A percentile compares a stretch with the other conserved stretches of the same genome.
Conservation (phyloP, 2,329 filamentous ascomycete species). For the Colletotrichum limetticola region DNA sequence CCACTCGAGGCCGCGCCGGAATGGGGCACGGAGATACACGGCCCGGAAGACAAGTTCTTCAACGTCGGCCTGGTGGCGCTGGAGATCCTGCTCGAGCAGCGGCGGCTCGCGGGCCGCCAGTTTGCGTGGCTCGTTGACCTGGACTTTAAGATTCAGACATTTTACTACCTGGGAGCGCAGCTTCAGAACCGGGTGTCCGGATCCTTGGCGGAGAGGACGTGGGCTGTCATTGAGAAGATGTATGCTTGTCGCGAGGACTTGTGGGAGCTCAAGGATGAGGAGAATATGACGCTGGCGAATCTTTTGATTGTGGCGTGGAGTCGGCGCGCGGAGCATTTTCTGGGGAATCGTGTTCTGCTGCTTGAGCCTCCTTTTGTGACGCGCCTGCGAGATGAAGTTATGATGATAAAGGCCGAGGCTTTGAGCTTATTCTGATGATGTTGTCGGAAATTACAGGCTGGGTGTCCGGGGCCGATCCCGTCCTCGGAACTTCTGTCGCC, state of each 20-base stretch:
- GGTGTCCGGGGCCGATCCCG: too few species aligned
- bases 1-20: slow-evolving; percentile 59
- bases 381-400: slow-evolving; percentile 5
- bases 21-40: slow-evolving; percentile 58
- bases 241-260: slow-evolving; percentile 62
- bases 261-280: slow-evolving; percentile 57
- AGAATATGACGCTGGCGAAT: slow-evolving; percentile 29
- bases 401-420: slow-evolving; percentile 16
- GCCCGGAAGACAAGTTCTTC: slow-evolving; percentile 53
- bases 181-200: slow-evolving; percentile 61
- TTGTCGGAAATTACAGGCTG: too few species aligned
- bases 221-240: slow-evolving; percentile 56
- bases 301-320: slow-evolving; percentile 6
- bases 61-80: slow-evolving; percentile 42
- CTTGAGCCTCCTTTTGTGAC: slow-evolving; percentile 6
- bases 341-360: background rate
- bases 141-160: slow-evolving; percentile 66
- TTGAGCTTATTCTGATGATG: background rate
- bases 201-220: slow-evolving; percentile 62
- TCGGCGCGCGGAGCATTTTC: background rate
- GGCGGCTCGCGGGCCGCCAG: slow-evolving; percentile 33
- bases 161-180: slow-evolving; percentile 64
- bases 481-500: fast-evolving
- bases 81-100: background rate
- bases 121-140: slow-evolving; percentile 66